phyloP scores from a whole-genome alignment of 345 rosid genomes.

The Linum tenue region DNA sequence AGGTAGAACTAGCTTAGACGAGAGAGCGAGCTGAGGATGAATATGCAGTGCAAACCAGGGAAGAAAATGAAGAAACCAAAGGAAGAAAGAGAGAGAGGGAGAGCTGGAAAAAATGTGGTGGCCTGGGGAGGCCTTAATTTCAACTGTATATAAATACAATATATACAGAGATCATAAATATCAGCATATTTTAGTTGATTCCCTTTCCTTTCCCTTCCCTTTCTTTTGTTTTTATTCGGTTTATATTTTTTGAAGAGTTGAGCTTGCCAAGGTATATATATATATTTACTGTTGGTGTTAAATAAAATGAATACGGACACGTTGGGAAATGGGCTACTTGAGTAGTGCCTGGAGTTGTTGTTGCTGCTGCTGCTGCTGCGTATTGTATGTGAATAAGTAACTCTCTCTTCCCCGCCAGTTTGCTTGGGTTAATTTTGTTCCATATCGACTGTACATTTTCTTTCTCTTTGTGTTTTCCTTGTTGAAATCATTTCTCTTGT shows the following conservation, averaged over 20 bases:
- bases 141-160: slow-evolving; percentile 23
- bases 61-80: slow-evolving; percentile 1
- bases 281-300: too few relatives aligned
- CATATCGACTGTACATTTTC: too few relatives aligned
- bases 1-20: background rate
- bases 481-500: background rate
- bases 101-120: slow-evolving; percentile 10
- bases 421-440: slow-evolving; percentile 21
- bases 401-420: slow-evolving; percentile 17
- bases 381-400: too few relatives aligned
- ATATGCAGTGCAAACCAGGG: slow-evolving; percentile 20
- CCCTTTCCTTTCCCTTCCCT: background rate
- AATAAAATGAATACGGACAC: too few relatives aligned
- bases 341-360: slow-evolving; percentile 14
- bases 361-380: too few relatives aligned
- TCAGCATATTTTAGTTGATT: slow-evolving; percentile 1
- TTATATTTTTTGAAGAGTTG: background rate
- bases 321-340: background rate
- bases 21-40: slow-evolving; percentile 20
- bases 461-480: too few relatives aligned
- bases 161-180: slow-evolving; percentile 5
- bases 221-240: slow-evolving; percentile 2
- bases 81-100: slow-evolving; percentile 4
- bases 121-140: slow-evolving; percentile 1
- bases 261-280: too few relatives aligned